Base-by-base conservation (phyloP, 2,329 filamentous ascomycete species). In the Colletotrichum musicola region DNA sequence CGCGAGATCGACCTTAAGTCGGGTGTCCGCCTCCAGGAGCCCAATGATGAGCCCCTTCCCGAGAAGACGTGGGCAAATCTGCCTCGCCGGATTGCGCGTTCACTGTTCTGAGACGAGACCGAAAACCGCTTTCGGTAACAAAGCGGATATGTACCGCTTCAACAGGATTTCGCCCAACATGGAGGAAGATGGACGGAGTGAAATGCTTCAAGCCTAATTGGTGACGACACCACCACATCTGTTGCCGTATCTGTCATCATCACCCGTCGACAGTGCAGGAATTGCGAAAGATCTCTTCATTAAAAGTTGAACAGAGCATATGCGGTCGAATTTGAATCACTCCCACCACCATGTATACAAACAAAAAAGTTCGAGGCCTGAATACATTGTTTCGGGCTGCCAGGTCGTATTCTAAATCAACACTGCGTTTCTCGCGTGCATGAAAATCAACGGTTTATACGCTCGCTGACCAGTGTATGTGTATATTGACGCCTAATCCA, bases 1-100 rank as follows among this genome's bases (percentile, higher is more conserved):
- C 79, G 79, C 46, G 83, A 91, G 56, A 89, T 92, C 70, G 90
- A 92, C 72, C 83, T 92, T 65, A 86, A 86, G 74, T 83, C 83
- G 38, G 89, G 89, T 42, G 81, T 86, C 59, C 83, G 88, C 54
- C 82, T 86, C 72, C 79, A 88, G 57, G 82, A 89, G 63, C 85
- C 83, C 75, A 84, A 85, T 4, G 79, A 80, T 12, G 75, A 77
- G 13, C 65, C 68, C 78, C 80, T 10, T 74, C 67, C 69, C 16
- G 71, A 73, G 46, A 74, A 78, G 74, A 79, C 79, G 2, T 81
- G 77, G 78, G 70, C 57, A 27, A 81, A 78, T 64, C 71, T 80
- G 55, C 78, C 81, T 5, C 72, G 73, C 59, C 79, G 82, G 14
- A 72, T 79, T 2, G 6, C 77, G 38, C 75, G 74, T 13, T 75